phyloP scores from a whole-genome alignment of 2,329 filamentous ascomycete genomes.

The Ceratocystis huliohia region DNA sequence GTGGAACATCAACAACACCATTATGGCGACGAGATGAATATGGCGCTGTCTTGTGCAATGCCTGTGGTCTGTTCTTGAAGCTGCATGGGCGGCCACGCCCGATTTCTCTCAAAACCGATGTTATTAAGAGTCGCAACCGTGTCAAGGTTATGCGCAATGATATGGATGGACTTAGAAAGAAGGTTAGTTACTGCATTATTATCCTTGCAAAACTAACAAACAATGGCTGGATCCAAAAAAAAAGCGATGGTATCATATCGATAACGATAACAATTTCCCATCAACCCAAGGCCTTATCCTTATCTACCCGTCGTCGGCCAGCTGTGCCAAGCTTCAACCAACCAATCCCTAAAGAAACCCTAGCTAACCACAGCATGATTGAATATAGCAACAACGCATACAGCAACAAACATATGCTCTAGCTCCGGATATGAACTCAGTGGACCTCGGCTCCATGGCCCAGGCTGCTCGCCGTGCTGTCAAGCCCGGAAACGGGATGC shows the following conservation, averaged over 20 bases:
- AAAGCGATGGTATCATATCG: neutral
- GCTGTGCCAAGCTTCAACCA: neutral
- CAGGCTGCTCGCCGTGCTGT: constrained; percentile 17
- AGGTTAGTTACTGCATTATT: constrained; percentile 39
- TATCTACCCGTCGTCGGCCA: neutral
- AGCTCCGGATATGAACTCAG: constrained; percentile 18
- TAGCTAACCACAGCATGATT: neutral
- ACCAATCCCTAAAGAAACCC: neutral
- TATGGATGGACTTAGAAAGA: constrained; percentile 45
- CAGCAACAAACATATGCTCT: constrained; percentile 19
- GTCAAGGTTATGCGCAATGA: constrained; percentile 79
- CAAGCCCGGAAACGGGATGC: constrained; percentile 14
- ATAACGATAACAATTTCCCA: constrained; percentile 15
- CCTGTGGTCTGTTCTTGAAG: constrained; percentile 94
- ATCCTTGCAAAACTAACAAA: constrained; percentile 1
- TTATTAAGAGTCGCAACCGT: constrained; percentile 97
- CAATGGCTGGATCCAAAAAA: constrained; percentile 4
- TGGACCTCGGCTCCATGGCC: constrained; percentile 19
- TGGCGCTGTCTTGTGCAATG: constrained; percentile 93
- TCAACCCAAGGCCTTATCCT: constrained; percentile 5
- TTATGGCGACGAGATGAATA: constrained; percentile 95
- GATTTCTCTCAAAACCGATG: constrained; percentile 95
- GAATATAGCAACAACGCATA: constrained; percentile 18
- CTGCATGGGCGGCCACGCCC: constrained; percentile 85
- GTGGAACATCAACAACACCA: constrained; percentile 85